phyloP scores from a whole-genome alignment of 768 basidiomycete species.

The Pulveroboletus sp. region DNA sequence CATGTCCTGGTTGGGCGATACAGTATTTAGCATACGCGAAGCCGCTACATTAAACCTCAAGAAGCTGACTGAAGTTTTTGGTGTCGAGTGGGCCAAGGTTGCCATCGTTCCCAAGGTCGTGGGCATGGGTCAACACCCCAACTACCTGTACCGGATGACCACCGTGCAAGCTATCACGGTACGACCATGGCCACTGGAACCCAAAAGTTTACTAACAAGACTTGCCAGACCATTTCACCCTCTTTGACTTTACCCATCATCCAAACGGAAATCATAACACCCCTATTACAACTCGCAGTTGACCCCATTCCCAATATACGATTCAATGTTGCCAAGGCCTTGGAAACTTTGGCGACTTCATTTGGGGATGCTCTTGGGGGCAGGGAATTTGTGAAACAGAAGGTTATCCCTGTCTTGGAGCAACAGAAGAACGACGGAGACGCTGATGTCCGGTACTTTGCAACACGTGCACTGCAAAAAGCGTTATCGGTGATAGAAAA shows the following conservation, averaged over 20 bases:
- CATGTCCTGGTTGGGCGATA: conserved; percentile 99
- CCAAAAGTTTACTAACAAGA: conserved; percentile 4
- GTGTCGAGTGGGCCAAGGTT: conserved; percentile 92
- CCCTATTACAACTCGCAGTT: conserved; percentile 72
- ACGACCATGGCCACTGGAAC: conserved; percentile 23
- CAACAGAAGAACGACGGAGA: conserved; percentile 85
- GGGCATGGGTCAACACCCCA: conserved; percentile 94
- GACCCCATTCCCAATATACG: conserved; percentile 99
- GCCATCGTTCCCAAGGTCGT: conserved; percentile 97
- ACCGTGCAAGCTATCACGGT: conserved; percentile 98
- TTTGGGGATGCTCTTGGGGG: conserved; percentile 66
- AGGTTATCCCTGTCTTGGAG: conserved; percentile 78
- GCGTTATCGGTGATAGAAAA: conserved; percentile 35
- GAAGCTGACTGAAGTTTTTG: conserved; percentile 97
- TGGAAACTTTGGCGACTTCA: conserved; percentile 80
- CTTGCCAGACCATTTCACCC: conserved; percentile 85
- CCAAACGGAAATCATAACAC: conserved; percentile 76
- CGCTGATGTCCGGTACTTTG: conserved; percentile 96
- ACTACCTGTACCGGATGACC: conserved; percentile 97
- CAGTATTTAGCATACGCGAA: conserved; percentile 96
- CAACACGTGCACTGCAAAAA: conserved; percentile 71
- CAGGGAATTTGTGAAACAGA: conserved; percentile 63
- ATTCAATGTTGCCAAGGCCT: conserved; percentile 95
- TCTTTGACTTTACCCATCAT: conserved; percentile 82
- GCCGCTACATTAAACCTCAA: conserved; percentile 96